Base-by-base conservation (phyloP, 805 yeast genomes). In the Yamadazyma paraphyllophila region DNA sequence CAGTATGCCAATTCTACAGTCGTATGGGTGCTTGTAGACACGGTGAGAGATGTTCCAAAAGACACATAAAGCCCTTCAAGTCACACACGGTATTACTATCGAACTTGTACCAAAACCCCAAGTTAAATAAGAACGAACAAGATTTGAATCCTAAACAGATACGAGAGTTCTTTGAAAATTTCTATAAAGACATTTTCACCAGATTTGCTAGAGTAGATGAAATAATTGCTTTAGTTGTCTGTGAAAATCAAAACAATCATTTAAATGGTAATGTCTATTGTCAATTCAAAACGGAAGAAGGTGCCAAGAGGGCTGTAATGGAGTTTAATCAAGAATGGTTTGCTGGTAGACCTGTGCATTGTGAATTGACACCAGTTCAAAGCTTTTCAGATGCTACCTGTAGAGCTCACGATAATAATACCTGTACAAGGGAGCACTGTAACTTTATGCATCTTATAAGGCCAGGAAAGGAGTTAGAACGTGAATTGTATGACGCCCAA, bases 21-120 rank as follows among this genome's bases (percentile, higher is more conserved):
- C 88, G 85, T 60, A 87, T 89, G 26, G 98, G 98, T 0, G 95
- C 96, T 0, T 91, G 98, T 58, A 74, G 97, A 48, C 97, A 91
- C 62, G 97, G 97, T 0, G 90, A 83, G 47, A 84, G 83, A 55
- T 91, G 98, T 57, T 82, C 89, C 7, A 72, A 92, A 56, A 76
- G 75, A 46, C 91, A 90, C 62, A 71, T 77, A 15, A 77, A 77
- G 54, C 96, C 97, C 1, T 62, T 70, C 7, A 63, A 70, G 34
- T 85, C 96, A 0, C 70, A 73, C 44, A 84, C 92, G 0, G 73
- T 90, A 1, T 67, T 86, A 39, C 71, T 85, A 46, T 71, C 83
- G 13, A 83, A 85, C 56, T 56, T 89, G 39, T 85, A 81, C 56
- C 80, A 77, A 44, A 81, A 81, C 51, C 88, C 89, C 2, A 74